Percentiles rank a stretch among this genome's conserved stretches.
phyloP scores from a whole-genome alignment of 768 basidiomycete genomes.

The Boletus insuetus region DNA sequence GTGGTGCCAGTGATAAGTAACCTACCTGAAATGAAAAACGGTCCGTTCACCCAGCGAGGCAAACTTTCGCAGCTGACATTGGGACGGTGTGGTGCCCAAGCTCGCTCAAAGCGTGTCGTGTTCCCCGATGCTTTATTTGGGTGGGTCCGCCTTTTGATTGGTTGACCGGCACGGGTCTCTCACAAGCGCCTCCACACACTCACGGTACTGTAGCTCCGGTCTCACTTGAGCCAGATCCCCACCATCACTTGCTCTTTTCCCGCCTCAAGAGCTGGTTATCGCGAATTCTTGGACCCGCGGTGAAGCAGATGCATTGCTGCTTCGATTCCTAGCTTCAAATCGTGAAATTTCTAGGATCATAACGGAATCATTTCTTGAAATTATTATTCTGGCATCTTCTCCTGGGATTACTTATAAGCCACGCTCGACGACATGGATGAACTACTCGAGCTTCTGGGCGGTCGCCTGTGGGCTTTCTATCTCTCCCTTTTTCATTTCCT shows the following conservation, averaged over 20 bases:
- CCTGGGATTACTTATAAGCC: neutral
- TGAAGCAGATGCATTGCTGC: slow-evolving; percentile 3
- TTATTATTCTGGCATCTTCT: neutral
- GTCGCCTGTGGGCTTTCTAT: slow-evolving; percentile 14
- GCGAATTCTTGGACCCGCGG: neutral
- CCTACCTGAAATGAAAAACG: too few relatives aligned
- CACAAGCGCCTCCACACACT: too few relatives aligned
- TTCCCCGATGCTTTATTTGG: slow-evolving; percentile 9
- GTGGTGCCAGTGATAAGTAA: too few relatives aligned
- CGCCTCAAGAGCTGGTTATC: neutral
- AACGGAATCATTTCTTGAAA: neutral
- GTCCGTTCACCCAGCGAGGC: too few relatives aligned
- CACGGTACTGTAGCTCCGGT: neutral
- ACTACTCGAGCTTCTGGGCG: slow-evolving; percentile 15
- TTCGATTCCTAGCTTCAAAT: neutral
- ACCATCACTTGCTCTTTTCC: neutral
- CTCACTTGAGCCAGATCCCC: neutral
- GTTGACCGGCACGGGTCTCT: too few relatives aligned
- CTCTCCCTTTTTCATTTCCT: slow-evolving; percentile 12
- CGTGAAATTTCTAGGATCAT: neutral
- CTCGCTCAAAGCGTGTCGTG: neutral
- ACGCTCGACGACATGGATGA: slow-evolving; percentile 21
- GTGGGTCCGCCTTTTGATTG: neutral
- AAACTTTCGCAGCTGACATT: neutral
- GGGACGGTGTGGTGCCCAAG: neutral